Conservation (phyloP, 768 basidiomycete genomes). For the Lentinula sp. region DNA sequence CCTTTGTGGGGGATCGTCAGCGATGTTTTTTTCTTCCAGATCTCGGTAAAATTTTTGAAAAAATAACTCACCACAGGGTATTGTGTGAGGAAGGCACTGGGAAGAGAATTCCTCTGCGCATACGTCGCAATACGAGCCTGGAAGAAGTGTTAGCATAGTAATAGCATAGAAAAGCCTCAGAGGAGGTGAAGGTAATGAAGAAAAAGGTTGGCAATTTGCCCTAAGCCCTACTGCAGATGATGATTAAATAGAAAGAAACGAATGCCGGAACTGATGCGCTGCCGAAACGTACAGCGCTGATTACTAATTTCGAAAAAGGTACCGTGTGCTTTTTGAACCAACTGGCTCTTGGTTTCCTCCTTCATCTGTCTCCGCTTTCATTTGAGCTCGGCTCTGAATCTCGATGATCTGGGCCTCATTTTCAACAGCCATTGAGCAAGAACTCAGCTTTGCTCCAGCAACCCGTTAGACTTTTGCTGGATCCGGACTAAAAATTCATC, state of each 20-base stretch:
- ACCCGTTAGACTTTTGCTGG: background rate
- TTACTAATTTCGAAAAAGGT: background rate
- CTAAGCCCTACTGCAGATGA: background rate
- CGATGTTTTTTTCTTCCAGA: background rate
- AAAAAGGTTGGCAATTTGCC: conserved; percentile 11
- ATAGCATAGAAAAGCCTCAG: conserved; percentile 32
- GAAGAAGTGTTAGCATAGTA: conserved; percentile 74
- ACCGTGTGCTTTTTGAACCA: background rate
- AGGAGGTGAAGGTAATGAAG: conserved; percentile 26
- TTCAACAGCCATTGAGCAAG: background rate
- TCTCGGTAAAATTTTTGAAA: conserved; percentile 13
- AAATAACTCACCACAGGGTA: conserved; percentile 65
- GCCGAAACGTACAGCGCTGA: background rate
- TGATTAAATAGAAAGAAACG: background rate
- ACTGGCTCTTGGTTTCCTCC: background rate
- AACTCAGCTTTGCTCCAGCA: background rate
- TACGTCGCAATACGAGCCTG: conserved; percentile 84
- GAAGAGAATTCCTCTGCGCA: conserved; percentile 83
- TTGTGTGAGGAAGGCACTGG: conserved; percentile 70
- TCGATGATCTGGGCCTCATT: conserved; percentile 1
- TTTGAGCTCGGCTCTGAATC: background rate
- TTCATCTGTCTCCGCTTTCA: background rate
- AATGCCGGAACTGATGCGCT: background rate
- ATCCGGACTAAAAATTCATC: background rate
- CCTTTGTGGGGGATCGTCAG: conserved; percentile 36